Evolutionary conservation across 1,284 basidiomycete species (phyloP).

Genomic region (Clitocybe nebularis): DNA sequence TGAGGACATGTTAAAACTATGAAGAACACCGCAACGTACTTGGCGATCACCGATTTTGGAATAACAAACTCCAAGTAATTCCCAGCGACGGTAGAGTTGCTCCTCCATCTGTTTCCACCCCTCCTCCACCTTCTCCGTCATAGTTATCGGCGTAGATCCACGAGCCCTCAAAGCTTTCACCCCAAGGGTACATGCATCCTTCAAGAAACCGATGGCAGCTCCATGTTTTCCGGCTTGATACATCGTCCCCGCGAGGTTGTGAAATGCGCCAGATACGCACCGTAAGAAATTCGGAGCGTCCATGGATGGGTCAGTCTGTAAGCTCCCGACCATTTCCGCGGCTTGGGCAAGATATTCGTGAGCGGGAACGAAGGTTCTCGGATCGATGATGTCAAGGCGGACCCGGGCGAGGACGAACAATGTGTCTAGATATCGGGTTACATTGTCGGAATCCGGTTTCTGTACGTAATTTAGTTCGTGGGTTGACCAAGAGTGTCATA

Average conservation of each 20-base stretch:
- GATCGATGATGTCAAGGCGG: conserved; percentile 39
- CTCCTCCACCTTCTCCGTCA: conserved; percentile 35
- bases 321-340: conserved; percentile 29
- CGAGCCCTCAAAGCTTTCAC: conserved; percentile 35
- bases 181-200: conserved; percentile 55
- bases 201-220: conserved; percentile 61
- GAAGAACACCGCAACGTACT: conserved; percentile 34
- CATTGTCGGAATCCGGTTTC: conserved; percentile 30
- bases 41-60: conserved; percentile 69
- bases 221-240: conserved; percentile 60
- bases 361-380: conserved; percentile 46
- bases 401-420: conserved; percentile 57
- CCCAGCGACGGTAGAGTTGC: conserved; percentile 67
- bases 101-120: conserved; percentile 58
- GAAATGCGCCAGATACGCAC: conserved; percentile 64
- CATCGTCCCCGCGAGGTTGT: conserved; percentile 59
- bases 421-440: conserved; percentile 55
- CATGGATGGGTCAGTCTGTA: conserved; percentile 19
- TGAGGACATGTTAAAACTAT: conserved; percentile 5
- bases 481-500: not conserved
- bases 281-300: conserved; percentile 54
- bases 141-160: conserved; percentile 1
- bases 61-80: conserved; percentile 75
- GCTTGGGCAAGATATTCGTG: conserved; percentile 49
- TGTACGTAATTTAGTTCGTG: conserved; percentile 12